These are phyloP conservation scores for Pseudohyphozyma bogoriensis DNA, from an alignment of 768 basidiomycete genomes.

Conservation along the genomic window DNA sequence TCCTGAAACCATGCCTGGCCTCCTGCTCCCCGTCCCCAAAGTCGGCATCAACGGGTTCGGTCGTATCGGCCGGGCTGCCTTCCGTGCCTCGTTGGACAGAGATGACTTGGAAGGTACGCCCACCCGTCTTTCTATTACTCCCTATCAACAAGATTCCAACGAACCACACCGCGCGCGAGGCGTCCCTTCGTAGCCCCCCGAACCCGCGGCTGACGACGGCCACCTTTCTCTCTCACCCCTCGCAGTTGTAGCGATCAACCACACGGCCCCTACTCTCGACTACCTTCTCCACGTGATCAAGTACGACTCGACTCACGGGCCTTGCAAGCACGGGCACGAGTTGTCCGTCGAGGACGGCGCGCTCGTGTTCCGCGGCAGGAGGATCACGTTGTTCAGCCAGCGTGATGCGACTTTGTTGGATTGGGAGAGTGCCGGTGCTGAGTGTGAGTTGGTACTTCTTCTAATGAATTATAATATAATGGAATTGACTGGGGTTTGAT, in stretches of 20 bases:
- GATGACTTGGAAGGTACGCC: slow-evolving; percentile 14
- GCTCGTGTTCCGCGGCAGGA: slow-evolving; percentile 10
- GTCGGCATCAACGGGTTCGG: slow-evolving; percentile 39
- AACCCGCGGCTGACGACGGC: slow-evolving; percentile 23
- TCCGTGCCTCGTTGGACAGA: slow-evolving; percentile 26
- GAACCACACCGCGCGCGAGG: neutral
- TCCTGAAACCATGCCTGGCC: too few species aligned
- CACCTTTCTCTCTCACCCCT: slow-evolving; percentile 23
- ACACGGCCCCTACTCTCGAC: slow-evolving; percentile 37
- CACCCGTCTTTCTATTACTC: too few species aligned
- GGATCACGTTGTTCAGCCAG: slow-evolving; percentile 31
- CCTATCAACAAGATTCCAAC: neutral
- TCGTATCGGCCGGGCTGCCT: slow-evolving; percentile 33
- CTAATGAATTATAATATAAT: too few species aligned
- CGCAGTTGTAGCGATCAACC: slow-evolving; percentile 39
- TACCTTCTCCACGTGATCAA: slow-evolving; percentile 36
- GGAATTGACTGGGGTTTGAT: slow-evolving; percentile 37
- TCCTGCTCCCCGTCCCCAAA: neutral
- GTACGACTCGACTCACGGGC: slow-evolving; percentile 40
- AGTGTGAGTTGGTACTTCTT: too few species aligned
- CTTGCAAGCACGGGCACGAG: slow-evolving; percentile 23
- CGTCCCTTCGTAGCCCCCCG: neutral
- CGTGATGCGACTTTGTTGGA: slow-evolving; percentile 36
- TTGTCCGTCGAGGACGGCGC: slow-evolving; percentile 23
- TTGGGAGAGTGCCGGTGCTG: slow-evolving; percentile 35